Evolutionary conservation across 495 filamentous ascomycete genomes (phyloP).

Genomic region (Darksidea phi): DNA sequence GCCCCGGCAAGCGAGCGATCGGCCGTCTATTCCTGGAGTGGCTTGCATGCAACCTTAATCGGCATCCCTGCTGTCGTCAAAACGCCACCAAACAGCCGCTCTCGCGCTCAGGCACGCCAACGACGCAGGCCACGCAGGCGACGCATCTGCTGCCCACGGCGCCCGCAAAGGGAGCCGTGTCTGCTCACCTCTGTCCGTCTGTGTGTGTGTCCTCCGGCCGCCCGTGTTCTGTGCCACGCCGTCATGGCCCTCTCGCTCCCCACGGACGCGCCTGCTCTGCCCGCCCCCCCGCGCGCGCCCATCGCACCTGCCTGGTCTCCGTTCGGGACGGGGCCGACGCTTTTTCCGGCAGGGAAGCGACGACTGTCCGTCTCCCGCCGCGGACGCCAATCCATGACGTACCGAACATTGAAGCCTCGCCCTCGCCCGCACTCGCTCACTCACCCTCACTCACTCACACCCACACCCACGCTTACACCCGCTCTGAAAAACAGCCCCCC

Average conservation of each 20-base stretch:
- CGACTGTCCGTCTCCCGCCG: background rate
- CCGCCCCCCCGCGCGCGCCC: background rate
- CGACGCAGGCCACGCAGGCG: too few species aligned
- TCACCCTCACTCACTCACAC: too few species aligned
- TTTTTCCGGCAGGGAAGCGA: background rate
- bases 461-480: too few species aligned
- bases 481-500: too few species aligned
- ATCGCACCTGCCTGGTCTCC: slow-evolving; percentile 1
- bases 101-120: background rate
- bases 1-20: slow-evolving; percentile 16
- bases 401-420: background rate
- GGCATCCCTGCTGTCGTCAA: slow-evolving; percentile 20
- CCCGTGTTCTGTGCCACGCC: background rate
- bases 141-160: background rate
- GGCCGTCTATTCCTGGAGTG: slow-evolving; percentile 35
- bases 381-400: background rate
- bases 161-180: background rate
- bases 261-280: background rate
- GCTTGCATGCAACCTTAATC: slow-evolving; percentile 37
- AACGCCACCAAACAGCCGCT: background rate
- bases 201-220: too few species aligned
- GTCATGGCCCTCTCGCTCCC: background rate
- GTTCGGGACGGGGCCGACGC: background rate
- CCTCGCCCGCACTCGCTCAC: background rate
- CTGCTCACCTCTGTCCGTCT: too few species aligned